phyloP scores from a whole-genome alignment of 306 rosid species.

The Sesbania bispinosa region DNA sequence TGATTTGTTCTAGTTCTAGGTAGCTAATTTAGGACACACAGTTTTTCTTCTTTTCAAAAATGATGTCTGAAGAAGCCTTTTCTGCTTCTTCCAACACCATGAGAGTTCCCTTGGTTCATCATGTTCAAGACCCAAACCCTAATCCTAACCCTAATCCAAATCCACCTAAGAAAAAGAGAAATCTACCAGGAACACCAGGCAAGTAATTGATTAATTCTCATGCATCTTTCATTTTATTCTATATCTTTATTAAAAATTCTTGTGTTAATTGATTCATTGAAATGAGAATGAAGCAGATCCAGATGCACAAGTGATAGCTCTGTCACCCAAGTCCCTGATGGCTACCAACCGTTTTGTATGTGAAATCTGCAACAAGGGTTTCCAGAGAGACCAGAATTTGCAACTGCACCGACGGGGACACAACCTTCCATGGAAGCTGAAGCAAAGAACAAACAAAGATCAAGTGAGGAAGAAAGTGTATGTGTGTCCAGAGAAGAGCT shows the following conservation, averaged over 20 bases:
- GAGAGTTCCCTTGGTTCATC: slow-evolving; percentile 7
- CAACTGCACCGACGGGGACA: slow-evolving; percentile 94
- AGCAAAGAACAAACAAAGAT: slow-evolving; percentile 56
- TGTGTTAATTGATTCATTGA: no score
- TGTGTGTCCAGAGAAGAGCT: slow-evolving; percentile 80
- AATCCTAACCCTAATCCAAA: slow-evolving; percentile 51
- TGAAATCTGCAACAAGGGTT: slow-evolving; percentile 85
- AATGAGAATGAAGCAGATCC: slow-evolving; percentile 59
- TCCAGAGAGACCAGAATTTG: slow-evolving; percentile 85
- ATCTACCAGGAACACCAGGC: slow-evolving; percentile 91
- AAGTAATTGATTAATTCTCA: no score
- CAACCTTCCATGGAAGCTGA: slow-evolving; percentile 88
- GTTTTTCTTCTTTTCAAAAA: slow-evolving; percentile 10
- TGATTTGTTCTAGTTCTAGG: no score
- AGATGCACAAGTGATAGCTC: slow-evolving; percentile 77
- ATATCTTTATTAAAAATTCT: no score
- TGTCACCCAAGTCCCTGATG: slow-evolving; percentile 89
- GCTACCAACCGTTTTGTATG: slow-evolving; percentile 79
- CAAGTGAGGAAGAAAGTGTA: slow-evolving; percentile 69
- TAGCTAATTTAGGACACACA: slow-evolving; percentile 34
- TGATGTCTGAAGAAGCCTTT: slow-evolving; percentile 38
- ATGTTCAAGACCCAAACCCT: slow-evolving; percentile 34
- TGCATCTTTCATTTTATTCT: not conserved
- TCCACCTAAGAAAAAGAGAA: slow-evolving; percentile 67
- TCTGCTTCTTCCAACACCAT: slow-evolving; percentile 36